Conservation (phyloP, 345 rosid species). For the Boechera retrofracta region DNA sequence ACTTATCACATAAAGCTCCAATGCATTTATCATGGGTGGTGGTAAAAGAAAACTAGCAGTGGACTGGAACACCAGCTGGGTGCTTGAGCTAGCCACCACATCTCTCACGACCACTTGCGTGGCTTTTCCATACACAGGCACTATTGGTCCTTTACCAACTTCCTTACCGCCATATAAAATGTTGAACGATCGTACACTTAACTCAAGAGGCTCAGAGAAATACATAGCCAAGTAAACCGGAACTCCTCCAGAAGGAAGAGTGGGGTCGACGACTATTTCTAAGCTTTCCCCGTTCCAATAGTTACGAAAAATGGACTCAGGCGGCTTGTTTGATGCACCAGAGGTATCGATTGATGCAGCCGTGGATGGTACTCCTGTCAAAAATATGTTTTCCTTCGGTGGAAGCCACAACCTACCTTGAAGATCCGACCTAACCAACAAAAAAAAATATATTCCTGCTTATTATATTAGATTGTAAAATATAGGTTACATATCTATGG, state of each 20-base stretch:
- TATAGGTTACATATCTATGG: not conserved
- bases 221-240: constrained; percentile 40
- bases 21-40: constrained; percentile 33
- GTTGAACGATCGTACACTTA: constrained; percentile 20
- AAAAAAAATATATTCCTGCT: too few relatives aligned
- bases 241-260: constrained; percentile 29
- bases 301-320: constrained; percentile 17
- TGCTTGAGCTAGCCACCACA: constrained; percentile 23
- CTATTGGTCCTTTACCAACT: constrained; percentile 11
- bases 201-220: constrained; percentile 28
- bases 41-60: not conserved
- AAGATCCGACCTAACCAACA: constrained; percentile 26
- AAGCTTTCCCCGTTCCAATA: constrained; percentile 1
- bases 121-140: constrained; percentile 18
- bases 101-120: constrained; percentile 36
- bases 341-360: constrained; percentile 32
- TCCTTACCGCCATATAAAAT: constrained; percentile 20
- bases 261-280: not conserved
- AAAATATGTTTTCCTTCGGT: not conserved
- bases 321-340: constrained; percentile 39
- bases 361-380: not conserved
- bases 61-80: constrained; percentile 2
- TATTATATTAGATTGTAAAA: too few relatives aligned
- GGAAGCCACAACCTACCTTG: constrained; percentile 33
- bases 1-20: constrained; percentile 40